Evolutionary conservation across 1,139 yeast genomes (phyloP).

Genomic region (Hanseniaspora sp.): DNA sequence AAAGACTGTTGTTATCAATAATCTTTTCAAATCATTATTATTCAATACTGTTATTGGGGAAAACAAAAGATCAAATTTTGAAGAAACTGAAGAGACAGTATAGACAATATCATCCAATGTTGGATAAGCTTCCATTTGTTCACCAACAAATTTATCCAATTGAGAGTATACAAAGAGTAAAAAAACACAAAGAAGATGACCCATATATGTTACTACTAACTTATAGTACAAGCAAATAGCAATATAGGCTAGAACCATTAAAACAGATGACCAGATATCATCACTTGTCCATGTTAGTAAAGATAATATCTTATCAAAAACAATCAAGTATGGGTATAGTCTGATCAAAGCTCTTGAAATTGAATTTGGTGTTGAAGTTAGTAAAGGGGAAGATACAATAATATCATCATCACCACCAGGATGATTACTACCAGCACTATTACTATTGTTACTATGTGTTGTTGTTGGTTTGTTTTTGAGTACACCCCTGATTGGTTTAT

Average conservation of each 20-base stretch:
- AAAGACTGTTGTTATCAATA: constrained; percentile 72
- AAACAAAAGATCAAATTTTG: constrained; percentile 64
- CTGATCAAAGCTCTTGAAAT: constrained; percentile 72
- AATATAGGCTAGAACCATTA: constrained; percentile 47
- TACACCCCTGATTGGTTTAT: constrained; percentile 22
- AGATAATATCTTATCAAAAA: constrained; percentile 57
- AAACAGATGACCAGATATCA: constrained; percentile 65
- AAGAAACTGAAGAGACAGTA: constrained; percentile 61
- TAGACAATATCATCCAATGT: constrained; percentile 85
- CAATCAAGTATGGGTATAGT: constrained; percentile 71
- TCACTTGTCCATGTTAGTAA: constrained; percentile 86
- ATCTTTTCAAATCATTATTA: constrained; percentile 65
- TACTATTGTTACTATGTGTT: constrained; percentile 13
- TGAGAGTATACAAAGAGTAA: constrained; percentile 56
- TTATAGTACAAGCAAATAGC: constrained; percentile 65
- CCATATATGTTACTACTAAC: constrained; percentile 58
- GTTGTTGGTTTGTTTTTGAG: constrained; percentile 20
- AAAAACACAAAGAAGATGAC: constrained; percentile 66
- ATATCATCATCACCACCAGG: constrained; percentile 18
- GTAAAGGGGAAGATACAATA: constrained; percentile 44
- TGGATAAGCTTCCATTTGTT: constrained; percentile 55
- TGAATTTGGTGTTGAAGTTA: constrained; percentile 79
- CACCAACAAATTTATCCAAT: constrained; percentile 41
- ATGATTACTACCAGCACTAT: constrained; percentile 16
- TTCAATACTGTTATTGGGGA: constrained; percentile 69